Percentiles rank a stretch among this genome's conserved stretches.
These are phyloP conservation scores for Castanea mollissima DNA, from an alignment of 306 rosid genomes.

Conservation along the genomic window DNA sequence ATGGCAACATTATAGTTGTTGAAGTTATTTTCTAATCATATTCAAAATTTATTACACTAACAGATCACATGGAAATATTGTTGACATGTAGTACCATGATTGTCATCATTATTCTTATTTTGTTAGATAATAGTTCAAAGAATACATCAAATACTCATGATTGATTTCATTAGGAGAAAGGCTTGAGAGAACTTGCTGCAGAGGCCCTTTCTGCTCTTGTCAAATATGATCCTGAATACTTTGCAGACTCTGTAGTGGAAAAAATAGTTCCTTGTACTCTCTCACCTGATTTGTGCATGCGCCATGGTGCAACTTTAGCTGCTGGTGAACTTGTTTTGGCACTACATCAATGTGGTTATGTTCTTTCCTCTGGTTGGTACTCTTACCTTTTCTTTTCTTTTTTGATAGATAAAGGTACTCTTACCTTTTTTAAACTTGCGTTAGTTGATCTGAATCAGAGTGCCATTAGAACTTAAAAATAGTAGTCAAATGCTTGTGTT, in stretches of 20 bases:
- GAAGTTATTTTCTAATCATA: not conserved
- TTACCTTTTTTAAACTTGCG: slow-evolving; percentile 24
- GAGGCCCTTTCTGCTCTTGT: slow-evolving; percentile 83
- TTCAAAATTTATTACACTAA: not conserved
- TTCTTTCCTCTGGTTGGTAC: slow-evolving; percentile 65
- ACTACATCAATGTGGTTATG: slow-evolving; percentile 56
- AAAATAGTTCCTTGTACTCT: slow-evolving; percentile 82
- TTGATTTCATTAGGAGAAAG: slow-evolving; percentile 69
- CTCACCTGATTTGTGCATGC: slow-evolving; percentile 93
- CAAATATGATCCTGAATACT: slow-evolving; percentile 72
- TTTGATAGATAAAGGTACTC: not conserved
- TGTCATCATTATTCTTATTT: slow-evolving; percentile 12
- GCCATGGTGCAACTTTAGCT: slow-evolving; percentile 93
- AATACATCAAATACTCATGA: slow-evolving; percentile 22
- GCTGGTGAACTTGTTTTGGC: slow-evolving; percentile 78
- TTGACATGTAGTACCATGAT: not conserved
- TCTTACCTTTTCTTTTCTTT: slow-evolving; percentile 10
- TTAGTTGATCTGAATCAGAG: slow-evolving; percentile 5
- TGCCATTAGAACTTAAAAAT: not conserved
- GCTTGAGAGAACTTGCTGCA: slow-evolving; percentile 96
- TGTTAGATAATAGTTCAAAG: slow-evolving; percentile 21
- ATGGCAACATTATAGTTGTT: not conserved
- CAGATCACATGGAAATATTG: not conserved
- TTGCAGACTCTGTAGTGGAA: slow-evolving; percentile 59
- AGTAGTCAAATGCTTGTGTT: not conserved